phyloP scores from a whole-genome alignment of 768 basidiomycete genomes.

The Lactifluus volemus region DNA sequence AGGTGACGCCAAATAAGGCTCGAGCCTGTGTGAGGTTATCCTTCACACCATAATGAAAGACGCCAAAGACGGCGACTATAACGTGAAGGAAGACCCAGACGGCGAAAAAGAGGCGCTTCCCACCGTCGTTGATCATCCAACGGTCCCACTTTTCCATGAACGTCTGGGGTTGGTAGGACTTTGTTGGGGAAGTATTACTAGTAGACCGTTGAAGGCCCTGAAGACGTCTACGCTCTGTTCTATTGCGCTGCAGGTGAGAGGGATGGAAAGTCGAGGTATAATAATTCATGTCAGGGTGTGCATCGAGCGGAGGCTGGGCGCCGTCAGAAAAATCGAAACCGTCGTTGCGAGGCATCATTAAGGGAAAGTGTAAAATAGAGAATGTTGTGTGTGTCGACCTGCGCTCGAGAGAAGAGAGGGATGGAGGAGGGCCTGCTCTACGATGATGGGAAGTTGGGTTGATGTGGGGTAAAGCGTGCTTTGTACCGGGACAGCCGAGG shows the following conservation, averaged over 20 bases:
- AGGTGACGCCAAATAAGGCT: conserved; percentile 64
- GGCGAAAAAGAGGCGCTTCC: conserved; percentile 66
- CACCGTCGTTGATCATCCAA: conserved; percentile 97
- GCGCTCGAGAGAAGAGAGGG: neutral
- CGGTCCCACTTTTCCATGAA: conserved; percentile 42
- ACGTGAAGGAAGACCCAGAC: conserved; percentile 76
- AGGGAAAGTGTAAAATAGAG: neutral
- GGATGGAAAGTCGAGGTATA: conserved; percentile 25
- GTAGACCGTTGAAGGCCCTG: conserved; percentile 71
- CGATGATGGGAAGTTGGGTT: neutral
- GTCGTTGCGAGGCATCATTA: neutral
- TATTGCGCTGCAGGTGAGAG: conserved; percentile 69
- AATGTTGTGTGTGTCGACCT: neutral
- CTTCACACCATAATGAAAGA: conserved; percentile 68
- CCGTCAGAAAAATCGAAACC: conserved; percentile 18
- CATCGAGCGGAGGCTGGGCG: conserved; percentile 11
- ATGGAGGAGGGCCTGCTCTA: conserved; percentile 2
- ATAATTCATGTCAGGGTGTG: conserved; percentile 7
- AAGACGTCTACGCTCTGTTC: conserved; percentile 70
- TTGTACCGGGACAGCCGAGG: too few species aligned
- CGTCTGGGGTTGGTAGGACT: conserved; percentile 31
- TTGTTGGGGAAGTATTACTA: conserved; percentile 30
- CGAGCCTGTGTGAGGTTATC: conserved; percentile 69
- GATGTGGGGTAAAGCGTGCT: too few species aligned
- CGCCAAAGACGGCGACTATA: conserved; percentile 68